Base-by-base conservation (phyloP, 106 monocot species). In the Chionographis japonica region DNA sequence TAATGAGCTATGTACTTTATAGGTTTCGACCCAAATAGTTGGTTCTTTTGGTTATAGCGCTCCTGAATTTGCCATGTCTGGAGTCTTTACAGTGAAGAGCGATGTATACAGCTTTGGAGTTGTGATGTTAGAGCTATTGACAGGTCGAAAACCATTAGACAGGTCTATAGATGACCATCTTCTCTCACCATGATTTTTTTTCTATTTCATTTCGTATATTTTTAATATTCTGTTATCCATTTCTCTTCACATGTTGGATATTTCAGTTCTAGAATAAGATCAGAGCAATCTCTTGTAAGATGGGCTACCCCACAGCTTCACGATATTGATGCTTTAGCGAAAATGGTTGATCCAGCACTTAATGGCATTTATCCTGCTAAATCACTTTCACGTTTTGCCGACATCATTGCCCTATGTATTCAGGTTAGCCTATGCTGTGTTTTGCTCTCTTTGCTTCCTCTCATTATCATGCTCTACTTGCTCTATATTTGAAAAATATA, bases 71-170 rank as follows among this genome's bases (percentile, higher is more conserved):
- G 91, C 88, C 0, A 86, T 95, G 86, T 91, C 95, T 73, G 95
- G 95, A 40, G 40, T 86, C 62, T 95, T 91, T 69, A 95, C 95
- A 2, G 67, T 86, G 56, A 95, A 88, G 63, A 95, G 91, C 63
- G 95, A 95, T 72, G 95, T 95, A 16, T 95, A 91, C 72, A 95
- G 91, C 77, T 92, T 95, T 63, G 95, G 91, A 56, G 86, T 92
- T 4, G 84, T 92, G 41, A 89, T 92, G 91, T 69, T 92, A 73
- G 95, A 95, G 69, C 75, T 92, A 39, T 68, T 95, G 72, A 92
- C 95, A 50, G 95, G 91, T 46, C 86, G 91, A 12, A 95, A 92
- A 63, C 91, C 95, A 20, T 70, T 95, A 19, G 95, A 95, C 81
- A 86, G 95, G 91, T 95, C 0, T 60, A n/a, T 72, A 59, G 13